phyloP scores from a whole-genome alignment of 2,329 filamentous ascomycete genomes.

The Ambrosiella beaveri region DNA sequence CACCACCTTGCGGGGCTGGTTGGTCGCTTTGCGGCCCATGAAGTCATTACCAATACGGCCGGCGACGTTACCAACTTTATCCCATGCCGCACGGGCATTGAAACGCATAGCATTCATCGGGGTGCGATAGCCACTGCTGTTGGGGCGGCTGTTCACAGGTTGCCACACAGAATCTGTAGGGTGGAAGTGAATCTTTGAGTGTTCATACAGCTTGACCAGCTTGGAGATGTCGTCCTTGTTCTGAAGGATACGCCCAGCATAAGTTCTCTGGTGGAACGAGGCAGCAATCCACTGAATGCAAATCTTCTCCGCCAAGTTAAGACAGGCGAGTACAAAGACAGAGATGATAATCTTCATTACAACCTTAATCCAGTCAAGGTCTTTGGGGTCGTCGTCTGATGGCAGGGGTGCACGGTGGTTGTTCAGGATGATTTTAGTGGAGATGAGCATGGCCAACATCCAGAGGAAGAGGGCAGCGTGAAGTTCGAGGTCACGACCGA shows the following conservation, averaged over 20 bases:
- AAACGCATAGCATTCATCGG: conserved; percentile 57
- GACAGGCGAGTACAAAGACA: conserved; percentile 58
- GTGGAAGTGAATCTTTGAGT: conserved; percentile 59
- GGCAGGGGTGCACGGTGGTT: conserved; percentile 16
- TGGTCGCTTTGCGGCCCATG: conserved; percentile 55
- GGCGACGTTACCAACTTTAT: conserved; percentile 69
- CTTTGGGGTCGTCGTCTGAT: conserved; percentile 27
- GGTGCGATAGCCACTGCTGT: conserved; percentile 46
- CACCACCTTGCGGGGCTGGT: conserved; percentile 71
- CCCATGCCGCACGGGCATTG: conserved; percentile 58
- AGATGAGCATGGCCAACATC: conserved; percentile 74
- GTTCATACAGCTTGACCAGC: conserved; percentile 40
- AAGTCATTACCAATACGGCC: conserved; percentile 81
- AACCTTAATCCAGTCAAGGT: conserved; percentile 52
- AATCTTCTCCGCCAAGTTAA: conserved; percentile 85
- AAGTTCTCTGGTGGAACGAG: conserved; percentile 80
- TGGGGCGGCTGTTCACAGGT: conserved; percentile 21
- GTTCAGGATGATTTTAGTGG: conserved; percentile 68
- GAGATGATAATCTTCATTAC: conserved; percentile 76
- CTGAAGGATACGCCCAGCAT: conserved; percentile 74
- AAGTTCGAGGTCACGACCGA: conserved; percentile 71
- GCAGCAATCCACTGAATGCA: conserved; percentile 89
- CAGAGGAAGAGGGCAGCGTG: conserved; percentile 79
- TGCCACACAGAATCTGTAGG: conserved; percentile 34
- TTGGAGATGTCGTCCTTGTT: conserved; percentile 75